A percentile compares a stretch with the other conserved stretches of the same genome.
Conservation (phyloP, 2,329 filamentous ascomycete species). For the Pseudonectria buxi region DNA sequence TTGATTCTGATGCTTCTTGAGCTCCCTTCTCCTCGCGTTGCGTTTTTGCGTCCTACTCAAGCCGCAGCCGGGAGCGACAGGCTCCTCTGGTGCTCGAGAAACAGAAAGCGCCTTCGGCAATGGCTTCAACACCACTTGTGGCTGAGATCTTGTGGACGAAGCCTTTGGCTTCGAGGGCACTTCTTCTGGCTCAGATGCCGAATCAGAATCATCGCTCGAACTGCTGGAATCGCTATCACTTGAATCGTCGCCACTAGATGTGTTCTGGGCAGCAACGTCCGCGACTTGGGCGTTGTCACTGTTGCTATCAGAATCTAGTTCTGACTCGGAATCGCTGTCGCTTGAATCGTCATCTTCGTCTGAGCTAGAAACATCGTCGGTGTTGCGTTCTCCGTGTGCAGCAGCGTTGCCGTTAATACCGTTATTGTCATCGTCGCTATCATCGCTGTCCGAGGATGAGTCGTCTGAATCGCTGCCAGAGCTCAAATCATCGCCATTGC, state of each 20-base stretch:
- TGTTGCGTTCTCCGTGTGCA: not conserved
- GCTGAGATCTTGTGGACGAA: slow-evolving; percentile 1
- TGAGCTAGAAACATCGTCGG: not conserved
- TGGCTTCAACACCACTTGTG: not conserved
- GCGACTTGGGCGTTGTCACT: not conserved
- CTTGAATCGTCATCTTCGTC: too few relatives aligned
- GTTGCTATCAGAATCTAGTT: slow-evolving; percentile 1
- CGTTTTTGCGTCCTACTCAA: slow-evolving; percentile 42
- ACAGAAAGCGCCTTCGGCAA: slow-evolving; percentile 2
- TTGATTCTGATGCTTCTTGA: slow-evolving; percentile 18
- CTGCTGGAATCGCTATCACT: slow-evolving; percentile 5
- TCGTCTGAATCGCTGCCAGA: slow-evolving; percentile 31
- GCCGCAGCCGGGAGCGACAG: slow-evolving; percentile 29
- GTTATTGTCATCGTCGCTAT: slow-evolving; percentile 3
- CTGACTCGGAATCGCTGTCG: slow-evolving; percentile 12
- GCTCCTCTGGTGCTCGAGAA: slow-evolving; percentile 3
- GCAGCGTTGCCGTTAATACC: slow-evolving; percentile 1
- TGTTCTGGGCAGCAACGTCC: not conserved
- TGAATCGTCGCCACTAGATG: slow-evolving; percentile 4
- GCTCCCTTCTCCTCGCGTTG: slow-evolving; percentile 42
- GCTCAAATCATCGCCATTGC: slow-evolving; percentile 24
- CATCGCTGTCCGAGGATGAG: slow-evolving; percentile 2
- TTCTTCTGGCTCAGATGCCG: slow-evolving; percentile 30
- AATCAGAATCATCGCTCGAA: slow-evolving; percentile 15
- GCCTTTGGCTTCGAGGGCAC: slow-evolving; percentile 27